Conservation (phyloP, 202 grass and related monocot species). For the Schoenoplectus tabernaemontani region DNA sequence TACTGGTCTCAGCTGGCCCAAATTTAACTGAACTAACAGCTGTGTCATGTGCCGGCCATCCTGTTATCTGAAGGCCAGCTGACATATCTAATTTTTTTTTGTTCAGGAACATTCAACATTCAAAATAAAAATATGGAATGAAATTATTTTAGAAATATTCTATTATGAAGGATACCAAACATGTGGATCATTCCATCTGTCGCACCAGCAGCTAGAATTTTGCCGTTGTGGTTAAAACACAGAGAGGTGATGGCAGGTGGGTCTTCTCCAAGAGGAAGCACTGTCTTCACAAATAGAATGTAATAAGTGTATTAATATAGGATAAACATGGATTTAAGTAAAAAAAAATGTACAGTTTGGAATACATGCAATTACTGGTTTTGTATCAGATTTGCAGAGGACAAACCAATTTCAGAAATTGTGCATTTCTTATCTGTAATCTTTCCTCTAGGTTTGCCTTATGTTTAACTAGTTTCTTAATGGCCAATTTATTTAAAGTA, state of each 20-base stretch:
- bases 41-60: conserved; percentile 93
- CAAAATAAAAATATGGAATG: neutral
- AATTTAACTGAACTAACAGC: conserved; percentile 80
- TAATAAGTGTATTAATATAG: conserved; percentile 9
- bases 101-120: conserved; percentile 8
- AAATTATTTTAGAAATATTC: neutral
- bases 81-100: conserved; percentile 74
- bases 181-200: conserved; percentile 99
- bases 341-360: conserved; percentile 17
- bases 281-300: conserved; percentile 44
- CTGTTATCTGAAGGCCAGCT: conserved; percentile 93
- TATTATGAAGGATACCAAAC: conserved; percentile 73
- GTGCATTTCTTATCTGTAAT: neutral
- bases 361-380: neutral
- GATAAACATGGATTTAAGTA: conserved; percentile 11
- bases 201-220: conserved; percentile 85
- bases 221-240: conserved; percentile 96
- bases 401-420: neutral
- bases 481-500: neutral
- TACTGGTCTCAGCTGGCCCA: conserved; percentile 93
- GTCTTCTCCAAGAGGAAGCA: conserved; percentile 89
- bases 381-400: neutral
- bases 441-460: neutral
- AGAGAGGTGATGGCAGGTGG: conserved; percentile 87
- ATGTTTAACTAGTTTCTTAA: neutral